These are phyloP conservation scores for Colletotrichum sp. DNA, from an alignment of 2,329 filamentous ascomycete genomes.

Conservation along the genomic window DNA sequence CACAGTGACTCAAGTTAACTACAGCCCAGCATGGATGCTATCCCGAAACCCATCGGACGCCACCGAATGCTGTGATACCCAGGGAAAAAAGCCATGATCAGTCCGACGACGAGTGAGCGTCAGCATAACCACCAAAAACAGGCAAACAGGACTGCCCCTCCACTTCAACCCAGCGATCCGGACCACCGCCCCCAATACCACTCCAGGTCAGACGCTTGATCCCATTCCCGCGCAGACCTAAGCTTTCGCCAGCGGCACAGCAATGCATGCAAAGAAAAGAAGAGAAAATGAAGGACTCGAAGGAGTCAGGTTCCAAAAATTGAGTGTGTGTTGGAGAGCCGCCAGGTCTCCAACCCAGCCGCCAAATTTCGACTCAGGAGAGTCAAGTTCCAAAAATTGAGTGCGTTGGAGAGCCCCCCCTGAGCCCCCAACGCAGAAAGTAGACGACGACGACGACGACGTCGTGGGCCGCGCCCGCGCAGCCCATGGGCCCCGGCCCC, in stretches of 20 bases:
- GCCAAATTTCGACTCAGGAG: neutral
- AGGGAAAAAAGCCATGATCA: neutral
- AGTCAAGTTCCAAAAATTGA: neutral
- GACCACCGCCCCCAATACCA: neutral
- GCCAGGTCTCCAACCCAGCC: neutral
- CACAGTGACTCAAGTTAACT: neutral
- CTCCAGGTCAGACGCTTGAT: neutral
- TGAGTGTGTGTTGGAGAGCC: neutral
- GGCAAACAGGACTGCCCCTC: neutral
- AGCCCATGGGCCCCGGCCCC: too few species aligned
- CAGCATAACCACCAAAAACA: neutral
- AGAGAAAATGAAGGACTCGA: neutral
- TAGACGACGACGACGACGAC: too few species aligned
- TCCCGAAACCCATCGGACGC: neutral
- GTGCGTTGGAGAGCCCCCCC: too few species aligned
- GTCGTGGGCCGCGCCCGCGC: too few species aligned
- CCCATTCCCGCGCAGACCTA: rapidly evolving
- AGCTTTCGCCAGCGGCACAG: neutral
- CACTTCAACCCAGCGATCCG: neutral
- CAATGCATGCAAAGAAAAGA: neutral
- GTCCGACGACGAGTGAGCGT: neutral
- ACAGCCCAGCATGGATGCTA: neutral
- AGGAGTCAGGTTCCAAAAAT: neutral
- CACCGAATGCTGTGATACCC: neutral
- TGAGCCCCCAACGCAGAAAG: too few species aligned